Conservation (phyloP, 2,329 filamentous ascomycete species). For the Colletotrichum acutatum region DNA sequence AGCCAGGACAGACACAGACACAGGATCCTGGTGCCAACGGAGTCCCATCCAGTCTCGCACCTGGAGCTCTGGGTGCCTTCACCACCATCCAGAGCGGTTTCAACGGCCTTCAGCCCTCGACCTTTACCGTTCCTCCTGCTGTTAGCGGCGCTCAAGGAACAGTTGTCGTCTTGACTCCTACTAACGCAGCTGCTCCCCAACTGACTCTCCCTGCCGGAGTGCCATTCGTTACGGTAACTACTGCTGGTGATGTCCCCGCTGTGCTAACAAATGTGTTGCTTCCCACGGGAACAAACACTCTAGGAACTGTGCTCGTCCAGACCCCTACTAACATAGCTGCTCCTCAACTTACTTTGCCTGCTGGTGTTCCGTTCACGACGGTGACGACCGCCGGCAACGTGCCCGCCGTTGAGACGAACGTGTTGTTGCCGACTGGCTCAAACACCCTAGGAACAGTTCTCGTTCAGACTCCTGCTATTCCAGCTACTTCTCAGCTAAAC, state of each 20-base stretch:
- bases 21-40: not conserved
- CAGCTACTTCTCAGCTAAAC: not conserved
- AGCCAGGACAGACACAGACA: conserved; percentile 1
- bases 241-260: not conserved
- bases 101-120: conserved; percentile 14
- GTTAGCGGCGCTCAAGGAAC: not conserved
- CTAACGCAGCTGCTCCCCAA: conserved; percentile 16
- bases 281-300: not conserved
- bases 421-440: not conserved
- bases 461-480: conserved; percentile 23
- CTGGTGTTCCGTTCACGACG: conserved; percentile 20
- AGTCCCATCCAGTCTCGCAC: not conserved
- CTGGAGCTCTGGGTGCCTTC: not conserved
- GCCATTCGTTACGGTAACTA: conserved; percentile 14
- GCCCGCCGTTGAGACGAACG: not conserved
- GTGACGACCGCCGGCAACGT: not conserved
- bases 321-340: conserved; percentile 14
- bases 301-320: not conserved
- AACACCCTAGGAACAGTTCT: conserved; percentile 14
- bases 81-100: conserved; percentile 29
- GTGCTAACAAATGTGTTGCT: not conserved
- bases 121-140: conserved; percentile 25
- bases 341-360: not conserved
- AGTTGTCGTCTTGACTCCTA: conserved; percentile 27
- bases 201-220: conserved; percentile 10